Evolutionary conservation across 805 yeast genomes (phyloP).

Genomic region (Ogataea pini): DNA sequence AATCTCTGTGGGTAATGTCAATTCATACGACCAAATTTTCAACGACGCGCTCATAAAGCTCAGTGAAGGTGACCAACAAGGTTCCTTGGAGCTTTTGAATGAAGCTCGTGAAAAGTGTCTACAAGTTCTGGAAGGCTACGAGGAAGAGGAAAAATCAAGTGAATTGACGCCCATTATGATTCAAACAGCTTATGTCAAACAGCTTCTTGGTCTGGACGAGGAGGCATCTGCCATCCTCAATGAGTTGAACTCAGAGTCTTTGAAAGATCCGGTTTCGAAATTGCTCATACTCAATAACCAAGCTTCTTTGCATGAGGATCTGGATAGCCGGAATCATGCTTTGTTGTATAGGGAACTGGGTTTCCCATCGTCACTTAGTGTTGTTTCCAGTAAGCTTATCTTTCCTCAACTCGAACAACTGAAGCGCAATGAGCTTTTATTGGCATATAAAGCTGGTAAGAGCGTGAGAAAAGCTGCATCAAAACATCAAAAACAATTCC

Average conservation of each 20-base stretch:
- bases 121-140: conserved; percentile 39
- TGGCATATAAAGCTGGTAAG: conserved; percentile 43
- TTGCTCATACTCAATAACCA: conserved; percentile 48
- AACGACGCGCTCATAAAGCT: conserved; percentile 57
- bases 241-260: conserved; percentile 31
- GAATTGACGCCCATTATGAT: conserved; percentile 63
- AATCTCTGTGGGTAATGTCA: conserved; percentile 10
- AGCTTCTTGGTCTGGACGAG: conserved; percentile 36
- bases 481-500: conserved; percentile 21
- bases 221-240: conserved; percentile 41
- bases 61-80: conserved; percentile 39
- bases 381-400: conserved; percentile 36
- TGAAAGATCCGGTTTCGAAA: conserved; percentile 42
- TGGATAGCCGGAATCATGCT: conserved; percentile 19
- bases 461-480: conserved; percentile 21
- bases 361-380: conserved; percentile 33
- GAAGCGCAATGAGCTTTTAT: conserved; percentile 45
- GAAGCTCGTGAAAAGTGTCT: conserved; percentile 47
- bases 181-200: conserved; percentile 59
- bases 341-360: conserved; percentile 34
- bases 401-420: conserved; percentile 42
- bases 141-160: conserved; percentile 45
- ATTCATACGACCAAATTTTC: conserved; percentile 58
- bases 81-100: conserved; percentile 46
- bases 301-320: conserved; percentile 31